Base-by-base conservation (phyloP, 2,329 filamentous ascomycete species). In the Cryphonectria radicalis region DNA sequence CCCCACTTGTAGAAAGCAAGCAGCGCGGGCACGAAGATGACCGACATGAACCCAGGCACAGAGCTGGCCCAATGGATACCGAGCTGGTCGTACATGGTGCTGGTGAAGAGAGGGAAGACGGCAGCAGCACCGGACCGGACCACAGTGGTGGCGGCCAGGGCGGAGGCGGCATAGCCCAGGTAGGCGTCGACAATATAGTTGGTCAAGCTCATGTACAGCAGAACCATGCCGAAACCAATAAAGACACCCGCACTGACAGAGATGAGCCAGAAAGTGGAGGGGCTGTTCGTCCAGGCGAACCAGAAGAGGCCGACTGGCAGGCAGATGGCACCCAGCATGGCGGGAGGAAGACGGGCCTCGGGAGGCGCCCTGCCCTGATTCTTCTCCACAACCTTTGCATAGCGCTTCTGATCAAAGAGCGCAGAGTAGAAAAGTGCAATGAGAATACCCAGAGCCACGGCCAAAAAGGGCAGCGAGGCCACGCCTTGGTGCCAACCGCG, bases 101-200 rank as follows among this genome's bases (percentile, higher is more conserved):
- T 87, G 0, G 92, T 93, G 2, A 92, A 92, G 0, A 97, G 84
- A 0, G 94, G 94, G 14, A 97, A 82, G 0, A 90, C 87, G n/a
- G 91, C 94, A n/a, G 93, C 94, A 69, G 95, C 84, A 8, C 92
- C 78, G 70, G 88, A 91, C 46, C 94, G 85, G 22, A 93, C 85
- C 2, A 97, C 91, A 0, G 92, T 89, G 75, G 96, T 97, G 0
- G 93, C 92, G 0, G 93, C 93, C 46, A 97, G 84, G 0, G 94
- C 93, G 3, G 90, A 93, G 0, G 94, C 93, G 0, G 93, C 90
- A 78, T 94, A 97, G 75, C 96, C 92, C 4, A 91, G 91, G 75
- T 97, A 97, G 8, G 90, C 89, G 64, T 91, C 87, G 0, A 93
- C 92, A 4, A 97, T 83, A 78, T 97, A 97, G 76, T 94, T 96